phyloP scores from a whole-genome alignment of 192 early-diverging fungal genomes.

The Kappamyces sp. region DNA sequence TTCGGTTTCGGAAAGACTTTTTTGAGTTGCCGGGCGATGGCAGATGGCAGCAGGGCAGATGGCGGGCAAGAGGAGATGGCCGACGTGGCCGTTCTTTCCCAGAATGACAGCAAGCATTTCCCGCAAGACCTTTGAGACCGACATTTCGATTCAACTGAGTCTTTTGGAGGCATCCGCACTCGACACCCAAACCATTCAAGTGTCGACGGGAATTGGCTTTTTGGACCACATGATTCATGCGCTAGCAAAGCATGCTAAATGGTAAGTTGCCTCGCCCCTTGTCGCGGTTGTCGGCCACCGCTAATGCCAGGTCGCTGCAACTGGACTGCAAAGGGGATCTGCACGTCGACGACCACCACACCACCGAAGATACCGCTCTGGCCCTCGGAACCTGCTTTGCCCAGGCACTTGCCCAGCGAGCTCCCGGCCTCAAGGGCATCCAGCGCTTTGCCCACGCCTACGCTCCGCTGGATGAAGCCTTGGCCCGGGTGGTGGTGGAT shows the following conservation, averaged over 20 bases:
- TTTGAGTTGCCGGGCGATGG: neutral
- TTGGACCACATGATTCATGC: conserved; percentile 76
- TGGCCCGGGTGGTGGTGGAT: conserved; percentile 91
- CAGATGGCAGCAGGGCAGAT: neutral
- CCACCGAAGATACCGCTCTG: conserved; percentile 92
- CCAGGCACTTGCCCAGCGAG: conserved; percentile 73
- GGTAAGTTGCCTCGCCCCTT: neutral
- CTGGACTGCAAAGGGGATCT: conserved; percentile 87
- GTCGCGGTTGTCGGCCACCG: conserved; percentile 92
- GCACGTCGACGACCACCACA: conserved; percentile 98
- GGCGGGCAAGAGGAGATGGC: neutral
- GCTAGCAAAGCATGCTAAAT: neutral
- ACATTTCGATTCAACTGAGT: conserved; percentile 66
- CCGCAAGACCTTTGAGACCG: conserved; percentile 93
- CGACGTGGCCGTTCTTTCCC: neutral
- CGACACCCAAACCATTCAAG: conserved; percentile 62
- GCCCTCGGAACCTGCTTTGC: conserved; percentile 91
- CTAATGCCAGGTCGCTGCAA: conserved; percentile 70
- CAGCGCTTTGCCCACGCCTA: conserved; percentile 90
- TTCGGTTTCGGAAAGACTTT: neutral
- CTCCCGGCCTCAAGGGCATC: conserved; percentile 84
- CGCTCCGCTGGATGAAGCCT: conserved; percentile 94
- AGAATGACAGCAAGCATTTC: conserved; percentile 30
- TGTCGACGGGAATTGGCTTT: conserved; percentile 94
- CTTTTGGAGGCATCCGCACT: conserved; percentile 48